Evolutionary conservation across 1,284 basidiomycete species (phyloP), one percentile per base, ranked within the genome.

Genomic region (Tylopilus sp.): DNA sequence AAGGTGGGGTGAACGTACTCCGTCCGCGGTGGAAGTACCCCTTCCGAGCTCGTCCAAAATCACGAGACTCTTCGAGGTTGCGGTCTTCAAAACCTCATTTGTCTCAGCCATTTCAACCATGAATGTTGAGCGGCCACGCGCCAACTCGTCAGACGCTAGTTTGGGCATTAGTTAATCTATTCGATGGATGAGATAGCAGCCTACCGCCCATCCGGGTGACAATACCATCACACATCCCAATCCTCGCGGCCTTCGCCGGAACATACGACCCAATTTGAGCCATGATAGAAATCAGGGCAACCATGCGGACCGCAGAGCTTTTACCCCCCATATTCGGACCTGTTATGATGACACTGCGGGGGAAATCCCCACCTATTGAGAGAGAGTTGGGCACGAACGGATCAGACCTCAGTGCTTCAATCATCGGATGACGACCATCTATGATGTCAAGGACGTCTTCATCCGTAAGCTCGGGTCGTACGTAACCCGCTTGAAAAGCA

Each of bases 31-130:
- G 0, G 86, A 86, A 0, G 91, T 93, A 9, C 91, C 90, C 36
- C 91, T 74, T 41, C 86, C 86, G n/a, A 89, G 76, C 60, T 89
- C 87, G 59, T 97, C 94, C 2, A 97, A 73, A 40, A 97, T 87
- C 10, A 97, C 89, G 6, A 95, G 74, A 46, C 88, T 89, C 35
- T 75, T 76, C 11, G 75, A 67, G 0, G 89, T 89, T 1, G 89
- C 86, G 13, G 80, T 75, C 34, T 81, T 77, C 15, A 98, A 69
- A 49, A 98, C 95, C 55, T 97, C 91, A 58, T 86, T 89, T 0
- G 95, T 97, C 67, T 98, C 95, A 8, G 85, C 78, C 73, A 98
- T 86, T 70, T 99, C 96, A 1, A 97, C 89, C 92, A 97, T 94
- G 62, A 95, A 96, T 0, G 94, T 97, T 2, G 89, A 92, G 19